Conservation (phyloP, 169 alveolate genomes). For the Eimeria tenella region DNA sequence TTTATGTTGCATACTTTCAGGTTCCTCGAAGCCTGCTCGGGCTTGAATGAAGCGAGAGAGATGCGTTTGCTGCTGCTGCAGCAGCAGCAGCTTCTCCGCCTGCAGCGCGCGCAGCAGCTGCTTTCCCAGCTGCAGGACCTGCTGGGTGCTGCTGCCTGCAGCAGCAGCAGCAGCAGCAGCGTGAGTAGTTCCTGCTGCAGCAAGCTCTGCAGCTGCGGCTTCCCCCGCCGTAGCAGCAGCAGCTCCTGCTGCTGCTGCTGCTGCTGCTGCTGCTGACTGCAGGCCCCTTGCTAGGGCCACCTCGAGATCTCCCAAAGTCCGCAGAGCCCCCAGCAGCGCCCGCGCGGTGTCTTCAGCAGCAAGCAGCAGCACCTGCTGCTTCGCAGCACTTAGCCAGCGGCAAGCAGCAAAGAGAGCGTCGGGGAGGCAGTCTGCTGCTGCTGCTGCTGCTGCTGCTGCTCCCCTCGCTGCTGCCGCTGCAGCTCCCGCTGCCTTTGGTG, state of each 20-base stretch:
- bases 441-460: constrained; percentile 33
- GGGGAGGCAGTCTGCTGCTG: constrained; percentile 7
- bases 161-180: constrained; percentile 54
- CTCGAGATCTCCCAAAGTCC: background rate
- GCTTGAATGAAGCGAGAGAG: background rate
- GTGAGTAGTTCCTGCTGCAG: background rate
- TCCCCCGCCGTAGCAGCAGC: constrained; percentile 18
- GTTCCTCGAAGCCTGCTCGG: no score
- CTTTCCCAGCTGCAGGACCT: constrained; percentile 8
- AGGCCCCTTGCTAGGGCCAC: background rate
- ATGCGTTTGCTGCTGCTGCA: constrained; percentile 32
- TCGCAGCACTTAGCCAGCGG: constrained; percentile 14
- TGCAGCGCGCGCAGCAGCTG: background rate
- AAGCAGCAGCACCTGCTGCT: constrained; percentile 9
- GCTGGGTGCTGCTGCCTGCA: background rate
- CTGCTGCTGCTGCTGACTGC: background rate
- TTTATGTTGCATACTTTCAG: background rate
- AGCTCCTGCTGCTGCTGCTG: background rate
- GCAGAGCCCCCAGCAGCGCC: background rate
- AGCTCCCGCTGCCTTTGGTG: background rate
- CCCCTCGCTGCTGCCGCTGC: constrained; percentile 25
- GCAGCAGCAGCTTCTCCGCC: background rate
- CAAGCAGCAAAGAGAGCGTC: constrained; percentile 34
- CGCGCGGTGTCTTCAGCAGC: background rate
- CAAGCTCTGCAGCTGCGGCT: background rate